These are phyloP conservation scores for Trichoderma pleuroti DNA, from an alignment of 2,329 filamentous ascomycete species.

Conservation along the genomic window DNA sequence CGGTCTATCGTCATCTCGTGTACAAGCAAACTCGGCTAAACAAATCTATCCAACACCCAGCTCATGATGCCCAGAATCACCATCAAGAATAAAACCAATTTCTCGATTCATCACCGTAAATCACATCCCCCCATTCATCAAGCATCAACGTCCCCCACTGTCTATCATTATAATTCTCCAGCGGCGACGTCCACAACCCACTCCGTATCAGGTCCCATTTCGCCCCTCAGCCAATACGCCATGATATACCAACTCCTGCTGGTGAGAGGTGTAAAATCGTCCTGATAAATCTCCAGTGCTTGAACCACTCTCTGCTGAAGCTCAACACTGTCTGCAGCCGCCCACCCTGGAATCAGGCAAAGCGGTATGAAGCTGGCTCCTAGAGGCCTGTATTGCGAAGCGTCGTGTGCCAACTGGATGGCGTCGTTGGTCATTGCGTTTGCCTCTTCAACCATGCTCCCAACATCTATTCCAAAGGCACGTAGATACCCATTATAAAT, in stretches of 20 bases:
- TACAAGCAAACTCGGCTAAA: neutral
- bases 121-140: constrained; percentile 1
- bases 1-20: neutral
- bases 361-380: constrained; percentile 29
- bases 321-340: constrained; percentile 28
- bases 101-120: neutral
- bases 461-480: constrained; percentile 21
- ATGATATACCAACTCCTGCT: constrained; percentile 16
- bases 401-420: constrained; percentile 24
- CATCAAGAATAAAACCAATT: neutral
- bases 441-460: constrained; percentile 21
- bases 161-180: neutral
- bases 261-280: constrained; percentile 20
- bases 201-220: constrained; percentile 6
- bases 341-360: constrained; percentile 28
- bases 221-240: constrained; percentile 11
- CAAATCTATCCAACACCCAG: neutral
- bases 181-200: neutral
- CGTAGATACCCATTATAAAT: constrained; percentile 26
- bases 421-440: constrained; percentile 25
- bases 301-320: constrained; percentile 12
- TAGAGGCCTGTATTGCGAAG: constrained; percentile 26
- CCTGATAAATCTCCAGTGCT: constrained; percentile 23
- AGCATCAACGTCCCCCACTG: constrained; percentile 10
- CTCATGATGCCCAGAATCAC: neutral